phyloP scores from a whole-genome alignment of 2,329 filamentous ascomycete genomes.

The Dendrostoma leiphaemia region DNA sequence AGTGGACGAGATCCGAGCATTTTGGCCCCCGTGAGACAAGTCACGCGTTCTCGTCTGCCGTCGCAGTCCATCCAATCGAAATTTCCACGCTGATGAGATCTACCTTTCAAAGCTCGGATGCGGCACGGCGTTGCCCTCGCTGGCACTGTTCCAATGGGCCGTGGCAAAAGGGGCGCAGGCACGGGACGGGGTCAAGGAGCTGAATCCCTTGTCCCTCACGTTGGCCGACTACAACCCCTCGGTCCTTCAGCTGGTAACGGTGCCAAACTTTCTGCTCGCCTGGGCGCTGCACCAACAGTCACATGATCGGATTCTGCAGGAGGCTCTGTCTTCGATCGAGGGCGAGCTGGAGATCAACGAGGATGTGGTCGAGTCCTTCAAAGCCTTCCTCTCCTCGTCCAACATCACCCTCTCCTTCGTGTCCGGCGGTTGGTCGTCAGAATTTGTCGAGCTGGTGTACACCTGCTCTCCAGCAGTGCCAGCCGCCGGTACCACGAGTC shows the following conservation, averaged over 20 bases:
- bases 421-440: slow-evolving; percentile 71
- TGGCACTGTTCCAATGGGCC: slow-evolving; percentile 68
- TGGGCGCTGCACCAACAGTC: slow-evolving; percentile 55
- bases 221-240: slow-evolving; percentile 79
- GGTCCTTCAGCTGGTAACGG: slow-evolving; percentile 73
- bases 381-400: slow-evolving; percentile 44
- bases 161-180: slow-evolving; percentile 18
- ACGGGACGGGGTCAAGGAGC: slow-evolving; percentile 15
- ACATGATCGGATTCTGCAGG: slow-evolving; percentile 36
- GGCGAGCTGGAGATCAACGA: slow-evolving; percentile 65
- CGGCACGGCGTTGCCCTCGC: slow-evolving; percentile 71
- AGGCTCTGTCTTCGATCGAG: slow-evolving; percentile 44
- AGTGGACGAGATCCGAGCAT: slow-evolving; percentile 23
- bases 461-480: background rate
- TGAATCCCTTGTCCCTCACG: slow-evolving; percentile 53
- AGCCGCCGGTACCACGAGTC: slow-evolving; percentile 13
- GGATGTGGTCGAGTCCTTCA: slow-evolving; percentile 58
- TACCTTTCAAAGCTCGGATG: slow-evolving; percentile 64
- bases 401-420: slow-evolving; percentile 63
- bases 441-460: slow-evolving; percentile 61
- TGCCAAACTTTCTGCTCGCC: slow-evolving; percentile 73
- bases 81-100: slow-evolving; percentile 19
- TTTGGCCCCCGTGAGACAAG: background rate
- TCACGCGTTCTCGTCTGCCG: background rate
- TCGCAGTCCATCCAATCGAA: slow-evolving; percentile 8